Conservation (phyloP, 148 eudicot species). For the Rhododendron ovatum region DNA sequence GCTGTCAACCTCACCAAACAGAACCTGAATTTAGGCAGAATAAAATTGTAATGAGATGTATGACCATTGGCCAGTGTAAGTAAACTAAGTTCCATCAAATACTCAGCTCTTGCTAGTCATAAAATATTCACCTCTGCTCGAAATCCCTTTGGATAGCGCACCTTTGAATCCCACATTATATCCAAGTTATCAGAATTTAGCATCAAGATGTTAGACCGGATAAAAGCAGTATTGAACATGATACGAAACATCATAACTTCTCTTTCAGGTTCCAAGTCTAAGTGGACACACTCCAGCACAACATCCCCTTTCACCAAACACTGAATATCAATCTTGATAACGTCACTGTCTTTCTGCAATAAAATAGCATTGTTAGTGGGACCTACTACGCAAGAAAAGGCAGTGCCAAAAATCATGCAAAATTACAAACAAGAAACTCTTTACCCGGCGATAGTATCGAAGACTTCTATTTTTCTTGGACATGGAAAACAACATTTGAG, state of each 20-base stretch:
- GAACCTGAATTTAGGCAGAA: slow-evolving; percentile 47
- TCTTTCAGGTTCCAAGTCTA: slow-evolving; percentile 87
- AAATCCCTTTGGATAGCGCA: slow-evolving; percentile 88
- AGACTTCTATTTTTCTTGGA: slow-evolving; percentile 75
- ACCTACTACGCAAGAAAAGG: slow-evolving; percentile 10
- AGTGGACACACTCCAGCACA: slow-evolving; percentile 91
- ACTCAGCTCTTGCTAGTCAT: neutral
- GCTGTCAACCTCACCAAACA: slow-evolving; percentile 90
- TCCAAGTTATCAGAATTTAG: slow-evolving; percentile 88
- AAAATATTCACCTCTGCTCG: slow-evolving; percentile 74
- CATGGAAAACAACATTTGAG: slow-evolving; percentile 90
- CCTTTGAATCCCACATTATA: slow-evolving; percentile 95
- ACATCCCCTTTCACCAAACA: slow-evolving; percentile 98
- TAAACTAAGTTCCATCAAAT: neutral
- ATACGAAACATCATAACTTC: slow-evolving; percentile 99
- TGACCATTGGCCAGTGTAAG: neutral
- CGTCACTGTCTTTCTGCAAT: slow-evolving; percentile 91
- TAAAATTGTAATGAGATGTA: slow-evolving; percentile 12
- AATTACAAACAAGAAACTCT: slow-evolving; percentile 2
- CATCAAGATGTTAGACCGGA: slow-evolving; percentile 88
- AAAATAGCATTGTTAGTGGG: slow-evolving; percentile 15
- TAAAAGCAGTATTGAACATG: slow-evolving; percentile 97
- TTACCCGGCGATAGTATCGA: slow-evolving; percentile 81
- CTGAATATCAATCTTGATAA: slow-evolving; percentile 91
- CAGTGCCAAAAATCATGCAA: neutral